phyloP scores from a whole-genome alignment of 2,329 filamentous ascomycete species.

The Fusarium annulatum region DNA sequence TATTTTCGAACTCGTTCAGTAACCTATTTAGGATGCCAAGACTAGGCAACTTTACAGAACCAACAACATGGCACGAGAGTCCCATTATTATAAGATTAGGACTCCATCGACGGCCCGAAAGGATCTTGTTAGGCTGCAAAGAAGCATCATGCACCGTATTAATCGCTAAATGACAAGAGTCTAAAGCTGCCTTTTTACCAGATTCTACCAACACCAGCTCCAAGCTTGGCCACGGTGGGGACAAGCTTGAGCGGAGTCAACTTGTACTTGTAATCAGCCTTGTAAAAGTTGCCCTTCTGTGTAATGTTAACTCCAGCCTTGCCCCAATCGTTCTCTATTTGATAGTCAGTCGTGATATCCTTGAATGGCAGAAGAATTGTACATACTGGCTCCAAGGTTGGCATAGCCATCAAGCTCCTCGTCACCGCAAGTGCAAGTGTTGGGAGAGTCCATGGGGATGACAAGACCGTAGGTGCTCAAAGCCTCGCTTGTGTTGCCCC shows the following conservation, averaged over 20 bases:
- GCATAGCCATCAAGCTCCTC: slow-evolving; percentile 65
- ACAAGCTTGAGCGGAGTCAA: slow-evolving; percentile 59
- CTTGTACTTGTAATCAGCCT: slow-evolving; percentile 60
- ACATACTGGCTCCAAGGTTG: slow-evolving; percentile 63
- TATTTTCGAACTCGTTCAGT: background rate
- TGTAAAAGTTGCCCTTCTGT: slow-evolving; percentile 59
- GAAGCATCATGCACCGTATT: background rate
- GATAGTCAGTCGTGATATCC: slow-evolving; percentile 38
- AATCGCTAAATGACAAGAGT: accelerated
- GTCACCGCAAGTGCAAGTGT: slow-evolving; percentile 64
- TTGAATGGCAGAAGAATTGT: slow-evolving; percentile 6
- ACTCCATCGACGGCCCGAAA: background rate
- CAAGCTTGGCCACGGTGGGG: slow-evolving; percentile 54
- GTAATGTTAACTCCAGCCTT: slow-evolving; percentile 62
- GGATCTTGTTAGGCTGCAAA: background rate
- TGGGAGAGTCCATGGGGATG: slow-evolving; percentile 65
- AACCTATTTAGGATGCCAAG: background rate
- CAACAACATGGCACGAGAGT: background rate
- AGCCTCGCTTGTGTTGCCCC: slow-evolving; percentile 59
- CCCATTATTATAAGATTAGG: background rate
- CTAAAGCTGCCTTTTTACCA: background rate
- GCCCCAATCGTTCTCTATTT: slow-evolving; percentile 59
- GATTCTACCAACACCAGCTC: slow-evolving; percentile 59
- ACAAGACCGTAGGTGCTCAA: slow-evolving; percentile 65
- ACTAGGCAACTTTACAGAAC: background rate